Evolutionary conservation across 2,329 filamentous ascomycete species (phyloP).

Genomic region (Phyllachora maydis): DNA sequence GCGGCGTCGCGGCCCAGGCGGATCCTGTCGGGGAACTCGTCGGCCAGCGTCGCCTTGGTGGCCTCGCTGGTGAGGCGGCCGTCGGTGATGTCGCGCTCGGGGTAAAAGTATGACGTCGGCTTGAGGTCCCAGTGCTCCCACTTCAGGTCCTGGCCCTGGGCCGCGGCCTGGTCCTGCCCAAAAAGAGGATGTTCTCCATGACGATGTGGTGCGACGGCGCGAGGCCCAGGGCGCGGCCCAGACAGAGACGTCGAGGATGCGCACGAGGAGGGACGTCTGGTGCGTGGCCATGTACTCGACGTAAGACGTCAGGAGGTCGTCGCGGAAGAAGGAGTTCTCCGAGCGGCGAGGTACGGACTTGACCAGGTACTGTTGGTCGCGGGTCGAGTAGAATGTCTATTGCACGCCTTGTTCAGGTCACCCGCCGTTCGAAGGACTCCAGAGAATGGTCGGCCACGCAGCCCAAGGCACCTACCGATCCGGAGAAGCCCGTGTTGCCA

Average conservation of each 20-base stretch:
- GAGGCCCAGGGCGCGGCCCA: constrained; percentile 37
- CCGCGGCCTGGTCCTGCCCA: constrained; percentile 26
- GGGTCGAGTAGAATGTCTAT: constrained; percentile 48
- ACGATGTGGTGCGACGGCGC: constrained; percentile 54
- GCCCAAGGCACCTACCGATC: constrained; percentile 24
- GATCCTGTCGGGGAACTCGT: constrained; percentile 47
- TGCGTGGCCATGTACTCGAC: constrained; percentile 38
- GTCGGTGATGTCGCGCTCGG: constrained; percentile 48
- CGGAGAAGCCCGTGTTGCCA: constrained; percentile 54
- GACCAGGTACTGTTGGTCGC: constrained; percentile 44
- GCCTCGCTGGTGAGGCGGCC: constrained; percentile 40
- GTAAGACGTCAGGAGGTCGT: constrained; percentile 46
- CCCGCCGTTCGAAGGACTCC: not conserved
- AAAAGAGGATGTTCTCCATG: constrained; percentile 59
- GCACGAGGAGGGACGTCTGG: constrained; percentile 40
- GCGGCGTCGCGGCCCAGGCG: constrained; percentile 31
- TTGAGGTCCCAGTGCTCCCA: constrained; percentile 64
- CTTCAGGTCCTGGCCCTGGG: constrained; percentile 9
- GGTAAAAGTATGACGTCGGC: constrained; percentile 55
- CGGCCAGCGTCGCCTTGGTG: constrained; percentile 43
- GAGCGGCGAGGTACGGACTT: constrained; percentile 51
- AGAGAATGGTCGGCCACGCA: constrained; percentile 1
- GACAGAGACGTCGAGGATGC: constrained; percentile 47
- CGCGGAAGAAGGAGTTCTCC: constrained; percentile 49
- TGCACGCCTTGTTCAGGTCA: constrained; percentile 8